These are phyloP conservation scores for Neonectria ditissima DNA, from an alignment of 2,329 filamentous ascomycete genomes.

Conservation along the genomic window DNA sequence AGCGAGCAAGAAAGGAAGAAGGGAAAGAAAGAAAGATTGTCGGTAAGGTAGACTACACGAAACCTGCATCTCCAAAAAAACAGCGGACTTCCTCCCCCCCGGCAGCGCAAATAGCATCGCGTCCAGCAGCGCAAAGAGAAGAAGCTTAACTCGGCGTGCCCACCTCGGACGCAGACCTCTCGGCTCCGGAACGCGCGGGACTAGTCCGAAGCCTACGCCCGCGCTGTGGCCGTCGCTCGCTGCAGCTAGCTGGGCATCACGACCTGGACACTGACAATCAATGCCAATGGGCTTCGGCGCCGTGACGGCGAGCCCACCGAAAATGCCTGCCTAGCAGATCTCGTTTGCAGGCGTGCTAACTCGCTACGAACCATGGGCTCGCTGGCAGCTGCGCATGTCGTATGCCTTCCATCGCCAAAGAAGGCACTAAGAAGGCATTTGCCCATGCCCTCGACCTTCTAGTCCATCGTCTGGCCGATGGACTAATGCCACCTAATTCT, in stretches of 20 bases:
- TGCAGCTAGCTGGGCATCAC: too few species aligned
- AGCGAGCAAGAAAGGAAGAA: not conserved
- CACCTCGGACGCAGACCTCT: not conserved
- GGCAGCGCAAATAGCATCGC: not conserved
- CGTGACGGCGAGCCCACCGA: not conserved
- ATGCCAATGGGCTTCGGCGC: not conserved
- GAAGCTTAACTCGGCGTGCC: conserved; percentile 23
- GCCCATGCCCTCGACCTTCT: not conserved
- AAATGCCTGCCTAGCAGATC: not conserved
- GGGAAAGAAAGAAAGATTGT: conserved; percentile 9
- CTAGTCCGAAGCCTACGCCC: not conserved
- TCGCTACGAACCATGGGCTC: not conserved
- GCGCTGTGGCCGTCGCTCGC: not conserved
- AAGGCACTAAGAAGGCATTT: not conserved
- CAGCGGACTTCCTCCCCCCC: not conserved
- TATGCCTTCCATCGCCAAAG: not conserved
- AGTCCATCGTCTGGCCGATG: not conserved
- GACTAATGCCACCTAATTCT: not conserved
- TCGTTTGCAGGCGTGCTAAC: not conserved
- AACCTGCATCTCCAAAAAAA: not conserved
- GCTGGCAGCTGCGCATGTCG: not conserved
- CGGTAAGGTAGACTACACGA: not conserved
- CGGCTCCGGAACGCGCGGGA: conserved; percentile 20
- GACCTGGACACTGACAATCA: not conserved
- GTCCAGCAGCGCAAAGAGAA: conserved; percentile 1